Percentiles rank a stretch among this genome's conserved stretches.
Conservation (phyloP, 805 yeast species). For the Yamadazyma philogaea region DNA sequence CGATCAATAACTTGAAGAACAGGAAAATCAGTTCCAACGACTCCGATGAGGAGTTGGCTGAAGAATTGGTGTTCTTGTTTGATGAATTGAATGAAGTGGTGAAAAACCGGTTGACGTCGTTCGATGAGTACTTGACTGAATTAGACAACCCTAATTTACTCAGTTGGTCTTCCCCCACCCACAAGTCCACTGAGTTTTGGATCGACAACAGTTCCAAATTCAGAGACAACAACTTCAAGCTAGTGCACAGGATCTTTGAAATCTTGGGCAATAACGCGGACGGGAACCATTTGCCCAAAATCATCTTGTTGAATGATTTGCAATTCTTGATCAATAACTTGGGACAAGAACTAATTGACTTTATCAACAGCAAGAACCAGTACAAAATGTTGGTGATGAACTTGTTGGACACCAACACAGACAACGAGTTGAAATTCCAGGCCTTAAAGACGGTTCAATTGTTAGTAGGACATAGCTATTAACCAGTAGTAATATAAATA, state of each 20-base stretch:
- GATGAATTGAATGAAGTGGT: constrained; percentile 69
- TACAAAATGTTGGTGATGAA: constrained; percentile 79
- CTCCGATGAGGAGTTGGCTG: constrained; percentile 78
- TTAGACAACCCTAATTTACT: constrained; percentile 71
- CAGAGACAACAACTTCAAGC: constrained; percentile 72
- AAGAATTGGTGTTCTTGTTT: constrained; percentile 60
- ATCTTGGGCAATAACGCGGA: constrained; percentile 38
- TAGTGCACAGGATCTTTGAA: constrained; percentile 59
- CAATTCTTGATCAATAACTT: constrained; percentile 40
- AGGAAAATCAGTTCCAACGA: constrained; percentile 76
- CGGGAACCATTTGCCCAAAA: constrained; percentile 21
- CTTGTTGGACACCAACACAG: constrained; percentile 64
- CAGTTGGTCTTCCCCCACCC: constrained; percentile 85
- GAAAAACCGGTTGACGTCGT: constrained; percentile 71
- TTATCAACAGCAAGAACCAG: constrained; percentile 48
- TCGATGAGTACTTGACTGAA: constrained; percentile 88
- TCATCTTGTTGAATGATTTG: constrained; percentile 42
- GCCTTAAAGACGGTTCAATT: constrained; percentile 95
- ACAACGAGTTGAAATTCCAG: constrained; percentile 88
- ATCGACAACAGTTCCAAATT: constrained; percentile 73
- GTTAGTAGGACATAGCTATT: constrained; percentile 64
- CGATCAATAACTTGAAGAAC: constrained; percentile 66
- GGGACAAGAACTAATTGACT: constrained; percentile 36
- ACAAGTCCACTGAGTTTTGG: constrained; percentile 87
- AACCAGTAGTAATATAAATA: not conserved